phyloP scores from a whole-genome alignment of 2,329 filamentous ascomycete genomes.

The Pseudogymnoascus sp. region DNA sequence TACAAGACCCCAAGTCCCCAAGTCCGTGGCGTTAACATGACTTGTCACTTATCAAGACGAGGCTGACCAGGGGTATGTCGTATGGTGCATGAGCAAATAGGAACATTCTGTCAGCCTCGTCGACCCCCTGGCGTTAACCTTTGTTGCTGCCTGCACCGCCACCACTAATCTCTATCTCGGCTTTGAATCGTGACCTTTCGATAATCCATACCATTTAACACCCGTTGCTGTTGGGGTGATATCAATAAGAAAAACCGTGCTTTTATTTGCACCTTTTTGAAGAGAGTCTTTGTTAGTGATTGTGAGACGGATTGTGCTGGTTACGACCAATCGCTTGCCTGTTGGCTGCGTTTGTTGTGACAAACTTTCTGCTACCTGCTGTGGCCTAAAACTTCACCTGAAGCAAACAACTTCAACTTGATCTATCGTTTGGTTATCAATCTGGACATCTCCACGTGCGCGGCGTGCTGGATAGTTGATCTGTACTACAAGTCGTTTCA shows the following conservation, averaged over 20 bases:
- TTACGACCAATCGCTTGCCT: not conserved
- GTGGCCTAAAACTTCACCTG: not conserved
- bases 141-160: not conserved
- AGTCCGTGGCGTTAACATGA: too few relatives aligned
- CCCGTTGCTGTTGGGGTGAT: not conserved
- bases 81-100: too few relatives aligned
- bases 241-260: not conserved
- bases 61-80: not conserved
- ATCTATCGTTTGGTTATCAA: not conserved
- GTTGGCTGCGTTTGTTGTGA: not conserved
- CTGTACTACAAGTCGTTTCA: not conserved
- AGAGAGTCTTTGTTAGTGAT: not conserved
- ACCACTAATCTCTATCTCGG: not conserved
- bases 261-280: not conserved
- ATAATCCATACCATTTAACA: not conserved
- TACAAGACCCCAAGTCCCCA: too few relatives aligned
- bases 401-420: not conserved
- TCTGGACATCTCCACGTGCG: not conserved
- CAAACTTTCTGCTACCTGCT: not conserved
- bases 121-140: not conserved
- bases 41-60: not conserved
- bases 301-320: not conserved
- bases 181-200: not conserved
- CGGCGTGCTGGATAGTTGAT: not conserved
- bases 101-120: not conserved